Evolutionary conservation across 352 stramenopile species (phyloP).

Genomic region (Pythium aphanidermatum): DNA sequence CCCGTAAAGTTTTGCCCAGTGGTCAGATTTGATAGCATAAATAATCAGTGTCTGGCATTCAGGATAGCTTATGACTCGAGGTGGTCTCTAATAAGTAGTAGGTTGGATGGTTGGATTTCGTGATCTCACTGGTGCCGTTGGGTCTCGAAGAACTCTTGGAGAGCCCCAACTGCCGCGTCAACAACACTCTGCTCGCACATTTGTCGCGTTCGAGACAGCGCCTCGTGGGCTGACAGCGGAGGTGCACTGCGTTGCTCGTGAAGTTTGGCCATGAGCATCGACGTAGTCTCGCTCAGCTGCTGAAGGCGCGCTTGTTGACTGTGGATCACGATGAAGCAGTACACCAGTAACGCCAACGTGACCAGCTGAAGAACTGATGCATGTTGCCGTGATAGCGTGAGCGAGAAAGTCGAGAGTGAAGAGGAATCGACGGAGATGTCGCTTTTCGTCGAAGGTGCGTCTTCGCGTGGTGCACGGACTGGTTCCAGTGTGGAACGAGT

Average conservation of each 20-base stretch:
- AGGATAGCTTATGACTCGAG: no score
- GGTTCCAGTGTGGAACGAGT: no score
- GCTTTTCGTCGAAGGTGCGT: no score
- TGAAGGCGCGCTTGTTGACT: conserved; percentile 8
- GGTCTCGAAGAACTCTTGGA: conserved; percentile 7
- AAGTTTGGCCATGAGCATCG: conserved; percentile 2
- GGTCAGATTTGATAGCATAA: not conserved
- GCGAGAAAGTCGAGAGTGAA: no score
- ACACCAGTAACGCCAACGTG: conserved; percentile 11
- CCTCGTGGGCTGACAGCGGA: not conserved
- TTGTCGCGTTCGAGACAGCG: no score
- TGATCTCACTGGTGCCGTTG: not conserved
- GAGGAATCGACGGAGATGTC: no score
- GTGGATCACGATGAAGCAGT: conserved; percentile 16
- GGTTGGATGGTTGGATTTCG: no score
- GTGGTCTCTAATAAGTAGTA: no score
- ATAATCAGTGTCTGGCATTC: no score
- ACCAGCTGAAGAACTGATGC: conserved; percentile 8
- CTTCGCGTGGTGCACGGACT: no score
- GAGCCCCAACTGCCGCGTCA: not conserved
- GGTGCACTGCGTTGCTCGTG: not conserved
- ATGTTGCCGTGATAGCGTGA: no score
- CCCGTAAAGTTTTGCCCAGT: not conserved
- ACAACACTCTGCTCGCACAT: conserved; percentile 10
- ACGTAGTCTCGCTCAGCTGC: conserved; percentile 7